Evolutionary conservation across 306 rosid genomes (phyloP).

Genomic region (Gastrolobium bilobum): DNA sequence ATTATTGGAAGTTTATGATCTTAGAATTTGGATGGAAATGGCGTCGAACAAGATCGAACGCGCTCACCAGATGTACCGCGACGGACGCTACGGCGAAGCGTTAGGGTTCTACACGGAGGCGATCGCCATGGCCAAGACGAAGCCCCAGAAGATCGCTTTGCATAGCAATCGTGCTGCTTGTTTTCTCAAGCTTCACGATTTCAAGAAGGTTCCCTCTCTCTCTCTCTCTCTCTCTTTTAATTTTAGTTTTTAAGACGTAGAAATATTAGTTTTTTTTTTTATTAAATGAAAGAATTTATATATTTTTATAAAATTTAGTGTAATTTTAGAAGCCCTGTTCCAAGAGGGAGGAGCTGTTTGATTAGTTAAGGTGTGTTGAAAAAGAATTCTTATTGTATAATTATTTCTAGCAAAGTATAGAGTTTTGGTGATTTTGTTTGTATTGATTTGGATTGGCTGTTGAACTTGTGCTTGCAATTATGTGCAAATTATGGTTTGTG

Average conservation of each 20-base stretch:
- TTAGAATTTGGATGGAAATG: constrained; percentile 43
- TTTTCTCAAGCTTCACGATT: constrained; percentile 85
- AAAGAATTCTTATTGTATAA: background rate
- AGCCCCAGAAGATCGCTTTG: constrained; percentile 79
- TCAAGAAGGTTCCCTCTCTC: constrained; percentile 64
- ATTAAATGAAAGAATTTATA: background rate
- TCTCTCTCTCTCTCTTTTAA: background rate
- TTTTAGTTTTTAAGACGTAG: background rate
- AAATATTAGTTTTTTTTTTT: background rate
- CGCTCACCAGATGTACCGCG: constrained; percentile 90
- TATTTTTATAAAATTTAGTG: background rate
- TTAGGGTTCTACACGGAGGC: constrained; percentile 90
- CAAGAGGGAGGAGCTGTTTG: constrained; percentile 20
- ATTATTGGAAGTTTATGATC: background rate
- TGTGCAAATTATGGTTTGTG: background rate
- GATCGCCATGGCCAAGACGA: constrained; percentile 73
- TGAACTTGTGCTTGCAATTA: constrained; percentile 22
- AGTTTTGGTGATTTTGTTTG: background rate
- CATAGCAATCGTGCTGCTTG: constrained; percentile 97
- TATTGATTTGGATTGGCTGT: background rate
- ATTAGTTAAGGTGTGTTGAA: background rate
- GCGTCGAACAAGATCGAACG: constrained; percentile 85
- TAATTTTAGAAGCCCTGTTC: background rate
- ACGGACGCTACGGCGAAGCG: constrained; percentile 81
- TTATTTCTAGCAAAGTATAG: background rate